A percentile compares a stretch with the other conserved stretches of the same genome.
Evolutionary conservation across 129 eudicot genomes (phyloP).

Genomic region (Scalesia atractyloides): DNA sequence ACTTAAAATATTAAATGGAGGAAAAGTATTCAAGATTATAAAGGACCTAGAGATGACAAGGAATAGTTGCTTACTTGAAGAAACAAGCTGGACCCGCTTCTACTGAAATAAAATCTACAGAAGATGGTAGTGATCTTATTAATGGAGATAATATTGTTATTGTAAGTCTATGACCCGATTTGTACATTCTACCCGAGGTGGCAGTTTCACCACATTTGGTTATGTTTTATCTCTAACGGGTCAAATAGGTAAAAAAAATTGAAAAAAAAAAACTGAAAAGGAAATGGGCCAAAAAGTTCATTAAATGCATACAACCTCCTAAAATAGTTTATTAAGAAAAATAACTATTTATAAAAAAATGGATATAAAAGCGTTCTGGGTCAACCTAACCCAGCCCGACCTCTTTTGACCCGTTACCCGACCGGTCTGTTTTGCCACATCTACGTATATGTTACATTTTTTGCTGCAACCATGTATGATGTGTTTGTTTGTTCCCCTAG

Average conservation of each 20-base stretch:
- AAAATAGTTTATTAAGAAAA: background rate
- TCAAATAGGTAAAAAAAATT: background rate
- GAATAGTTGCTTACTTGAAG: constrained; percentile 69
- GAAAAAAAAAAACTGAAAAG: background rate
- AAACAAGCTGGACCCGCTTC: constrained; percentile 85
- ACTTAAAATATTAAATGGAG: constrained; percentile 66
- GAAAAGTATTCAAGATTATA: constrained; percentile 64
- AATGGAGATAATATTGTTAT: constrained; percentile 61
- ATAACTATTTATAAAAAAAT: background rate
- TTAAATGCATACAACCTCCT: background rate
- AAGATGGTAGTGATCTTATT: constrained; percentile 53
- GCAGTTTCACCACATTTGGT: background rate
- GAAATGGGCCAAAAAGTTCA: background rate
- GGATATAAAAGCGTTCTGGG: background rate
- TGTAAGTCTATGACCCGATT: constrained; percentile 50
- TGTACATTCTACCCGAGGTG: background rate
- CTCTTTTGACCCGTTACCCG: background rate
- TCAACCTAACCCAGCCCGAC: background rate
- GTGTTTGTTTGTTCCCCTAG: constrained; percentile 38
- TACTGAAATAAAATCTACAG: constrained; percentile 57
- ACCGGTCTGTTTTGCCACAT: background rate
- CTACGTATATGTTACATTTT: background rate
- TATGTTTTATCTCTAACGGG: background rate
- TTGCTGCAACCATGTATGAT: background rate
- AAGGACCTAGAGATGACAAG: constrained; percentile 87